A percentile compares a stretch with the other conserved stretches of the same genome.
These are phyloP conservation scores for Pseudovirgaria hyperparasitica DNA, from an alignment of 2,329 filamentous ascomycete species.

Conservation along the genomic window DNA sequence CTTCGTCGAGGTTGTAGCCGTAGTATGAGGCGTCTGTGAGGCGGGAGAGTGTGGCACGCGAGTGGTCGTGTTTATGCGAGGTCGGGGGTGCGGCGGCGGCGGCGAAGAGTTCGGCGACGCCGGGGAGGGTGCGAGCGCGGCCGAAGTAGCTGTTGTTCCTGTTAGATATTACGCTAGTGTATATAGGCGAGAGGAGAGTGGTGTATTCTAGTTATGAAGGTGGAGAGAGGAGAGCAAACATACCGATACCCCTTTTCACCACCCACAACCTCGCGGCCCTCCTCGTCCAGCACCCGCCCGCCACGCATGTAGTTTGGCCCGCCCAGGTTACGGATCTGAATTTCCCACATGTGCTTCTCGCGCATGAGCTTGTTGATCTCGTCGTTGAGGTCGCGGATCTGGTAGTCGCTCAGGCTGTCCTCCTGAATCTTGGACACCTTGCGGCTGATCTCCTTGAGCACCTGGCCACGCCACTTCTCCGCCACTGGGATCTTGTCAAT, in stretches of 20 bases:
- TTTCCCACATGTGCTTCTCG: conserved; percentile 98
- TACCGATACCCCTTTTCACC: conserved; percentile 77
- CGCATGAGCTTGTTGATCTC: conserved; percentile 99
- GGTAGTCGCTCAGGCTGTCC: conserved; percentile 79
- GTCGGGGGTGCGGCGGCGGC: conserved; percentile 37
- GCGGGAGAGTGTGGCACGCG: too few species aligned
- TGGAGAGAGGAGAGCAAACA: conserved; percentile 1
- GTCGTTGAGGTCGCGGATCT: conserved; percentile 95
- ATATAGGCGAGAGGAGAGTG: neutral
- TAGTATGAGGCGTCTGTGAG: conserved; percentile 96
- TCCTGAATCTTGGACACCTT: conserved; percentile 97
- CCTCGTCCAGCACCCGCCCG: conserved; percentile 41
- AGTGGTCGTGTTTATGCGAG: too few species aligned
- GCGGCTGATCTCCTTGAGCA: conserved; percentile 91
- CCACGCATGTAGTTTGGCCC: conserved; percentile 90
- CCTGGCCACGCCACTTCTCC: conserved; percentile 97
- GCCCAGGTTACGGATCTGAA: conserved; percentile 89
- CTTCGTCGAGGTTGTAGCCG: conserved; percentile 85
- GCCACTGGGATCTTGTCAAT: conserved; percentile 73
- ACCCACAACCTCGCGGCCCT: conserved; percentile 41
- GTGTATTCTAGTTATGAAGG: neutral
- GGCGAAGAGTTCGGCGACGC: conserved; percentile 93
- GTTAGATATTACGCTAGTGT: neutral
- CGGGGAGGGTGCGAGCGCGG: conserved; percentile 74
- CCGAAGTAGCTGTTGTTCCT: conserved; percentile 56